These are phyloP conservation scores for Coleophoma eucalyptorum DNA, from an alignment of 2,329 filamentous ascomycete genomes.

Conservation along the genomic window DNA sequence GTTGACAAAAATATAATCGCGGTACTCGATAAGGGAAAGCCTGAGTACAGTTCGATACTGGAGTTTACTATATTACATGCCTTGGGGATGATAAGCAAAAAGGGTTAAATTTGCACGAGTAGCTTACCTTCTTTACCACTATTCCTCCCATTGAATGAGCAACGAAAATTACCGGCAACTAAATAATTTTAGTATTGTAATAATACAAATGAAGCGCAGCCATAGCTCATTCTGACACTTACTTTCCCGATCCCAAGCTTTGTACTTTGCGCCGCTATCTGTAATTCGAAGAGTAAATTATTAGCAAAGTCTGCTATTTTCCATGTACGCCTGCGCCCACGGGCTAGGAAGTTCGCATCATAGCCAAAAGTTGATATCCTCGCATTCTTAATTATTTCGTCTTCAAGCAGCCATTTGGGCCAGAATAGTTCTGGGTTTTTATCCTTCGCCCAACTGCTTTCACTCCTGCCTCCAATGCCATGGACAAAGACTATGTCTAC, in stretches of 20 bases:
- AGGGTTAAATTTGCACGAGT: background rate
- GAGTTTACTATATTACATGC: background rate
- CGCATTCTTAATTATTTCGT: slow-evolving; percentile 19
- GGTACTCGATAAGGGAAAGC: background rate
- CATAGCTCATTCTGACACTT: slow-evolving; percentile 14
- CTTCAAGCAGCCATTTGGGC: slow-evolving; percentile 28
- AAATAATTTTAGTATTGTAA: too few species aligned
- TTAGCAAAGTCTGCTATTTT: slow-evolving; percentile 7
- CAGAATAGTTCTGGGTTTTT: slow-evolving; percentile 25
- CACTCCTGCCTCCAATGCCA: slow-evolving; percentile 30
- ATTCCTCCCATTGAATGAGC: slow-evolving; percentile 41
- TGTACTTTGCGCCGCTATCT: slow-evolving; percentile 11
- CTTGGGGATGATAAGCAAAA: background rate
- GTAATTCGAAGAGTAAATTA: slow-evolving; percentile 7
- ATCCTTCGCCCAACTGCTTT: slow-evolving; percentile 29
- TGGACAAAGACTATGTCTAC: slow-evolving; percentile 33
- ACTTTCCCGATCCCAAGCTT: slow-evolving; percentile 10
- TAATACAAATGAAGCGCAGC: background rate
- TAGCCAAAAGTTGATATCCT: slow-evolving; percentile 1
- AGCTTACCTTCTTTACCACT: slow-evolving; percentile 21
- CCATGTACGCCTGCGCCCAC: slow-evolving; percentile 17
- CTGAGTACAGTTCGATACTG: background rate
- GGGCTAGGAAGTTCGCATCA: background rate
- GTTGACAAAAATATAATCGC: background rate
- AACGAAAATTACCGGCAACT: slow-evolving; percentile 33